Evolutionary conservation across 2,329 filamentous ascomycete species (phyloP).

Genomic region (Monosporascus cannonballus): DNA sequence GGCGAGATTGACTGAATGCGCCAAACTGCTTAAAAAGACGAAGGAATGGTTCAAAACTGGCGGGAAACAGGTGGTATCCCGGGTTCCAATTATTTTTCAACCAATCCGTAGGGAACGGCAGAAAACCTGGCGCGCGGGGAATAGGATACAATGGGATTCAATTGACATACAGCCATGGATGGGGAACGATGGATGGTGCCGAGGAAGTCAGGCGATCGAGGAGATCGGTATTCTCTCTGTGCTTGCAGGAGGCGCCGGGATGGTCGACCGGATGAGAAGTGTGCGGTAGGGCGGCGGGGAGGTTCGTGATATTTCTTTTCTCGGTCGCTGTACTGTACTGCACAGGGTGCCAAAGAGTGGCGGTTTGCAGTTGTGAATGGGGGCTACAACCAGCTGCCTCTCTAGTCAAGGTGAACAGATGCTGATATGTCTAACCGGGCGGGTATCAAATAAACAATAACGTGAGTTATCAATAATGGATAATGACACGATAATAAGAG

Average conservation of each 20-base stretch:
- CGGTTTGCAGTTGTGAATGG: neutral
- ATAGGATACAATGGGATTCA: neutral
- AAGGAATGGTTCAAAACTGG: too few species aligned
- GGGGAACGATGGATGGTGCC: neutral
- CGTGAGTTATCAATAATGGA: slow-evolving; percentile 8
- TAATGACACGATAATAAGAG: slow-evolving; percentile 1
- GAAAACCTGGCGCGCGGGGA: neutral
- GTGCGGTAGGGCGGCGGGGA: neutral
- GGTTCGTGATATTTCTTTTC: neutral
- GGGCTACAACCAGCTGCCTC: neutral
- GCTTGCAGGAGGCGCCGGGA: neutral
- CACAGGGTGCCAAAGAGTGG: neutral
- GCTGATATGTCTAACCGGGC: neutral
- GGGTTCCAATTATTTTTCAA: neutral
- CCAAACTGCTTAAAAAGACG: too few species aligned
- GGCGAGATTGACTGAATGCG: too few species aligned
- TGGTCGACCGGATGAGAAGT: neutral
- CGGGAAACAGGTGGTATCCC: neutral
- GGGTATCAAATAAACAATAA: slow-evolving; percentile 17
- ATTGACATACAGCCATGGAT: slow-evolving; percentile 10
- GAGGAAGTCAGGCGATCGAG: neutral
- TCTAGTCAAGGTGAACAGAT: neutral
- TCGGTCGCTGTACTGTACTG: neutral
- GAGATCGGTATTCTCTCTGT: neutral
- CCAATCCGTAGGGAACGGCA: neutral